Evolutionary conservation across 495 filamentous ascomycete species (phyloP).

Genomic region (Aspergillus nidulans): DNA sequence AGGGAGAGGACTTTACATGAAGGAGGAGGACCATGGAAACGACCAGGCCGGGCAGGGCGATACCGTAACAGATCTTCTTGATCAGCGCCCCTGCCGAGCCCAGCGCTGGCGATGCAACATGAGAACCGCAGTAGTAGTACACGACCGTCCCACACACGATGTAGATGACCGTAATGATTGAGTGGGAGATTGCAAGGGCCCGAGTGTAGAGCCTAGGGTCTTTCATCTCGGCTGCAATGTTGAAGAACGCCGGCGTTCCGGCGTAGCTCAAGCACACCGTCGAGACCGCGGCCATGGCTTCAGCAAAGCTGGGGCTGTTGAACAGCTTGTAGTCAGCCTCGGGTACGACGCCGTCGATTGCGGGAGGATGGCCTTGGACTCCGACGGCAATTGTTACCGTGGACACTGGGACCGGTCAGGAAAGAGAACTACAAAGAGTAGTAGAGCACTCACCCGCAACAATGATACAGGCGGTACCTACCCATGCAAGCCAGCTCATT

Average conservation of each 20-base stretch:
- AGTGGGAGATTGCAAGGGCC: constrained; percentile 42
- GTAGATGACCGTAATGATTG: constrained; percentile 56
- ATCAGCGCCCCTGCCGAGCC: constrained; percentile 54
- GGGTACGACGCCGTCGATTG: constrained; percentile 20
- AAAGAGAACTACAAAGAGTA: neutral
- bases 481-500: constrained; percentile 38
- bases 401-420: constrained; percentile 37
- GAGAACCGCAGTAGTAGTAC: constrained; percentile 63
- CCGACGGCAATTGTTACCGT: constrained; percentile 66
- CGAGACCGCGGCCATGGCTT: constrained; percentile 36
- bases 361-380: constrained; percentile 40
- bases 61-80: constrained; percentile 65
- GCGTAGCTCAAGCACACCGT: constrained; percentile 60
- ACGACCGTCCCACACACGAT: constrained; percentile 60
- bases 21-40: constrained; percentile 59
- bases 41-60: constrained; percentile 62
- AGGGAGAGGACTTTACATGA: constrained; percentile 22
- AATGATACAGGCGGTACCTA: constrained; percentile 33
- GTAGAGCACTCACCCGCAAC: neutral
- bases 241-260: constrained; percentile 65
- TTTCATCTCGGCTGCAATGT: constrained; percentile 72
- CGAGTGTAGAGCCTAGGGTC: constrained; percentile 58
- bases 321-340: constrained; percentile 33
- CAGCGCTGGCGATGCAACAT: constrained; percentile 65
- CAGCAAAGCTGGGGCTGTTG: constrained; percentile 23